phyloP scores from a whole-genome alignment of 176 grass and related monocot species.

The Triticum turgidum region DNA sequence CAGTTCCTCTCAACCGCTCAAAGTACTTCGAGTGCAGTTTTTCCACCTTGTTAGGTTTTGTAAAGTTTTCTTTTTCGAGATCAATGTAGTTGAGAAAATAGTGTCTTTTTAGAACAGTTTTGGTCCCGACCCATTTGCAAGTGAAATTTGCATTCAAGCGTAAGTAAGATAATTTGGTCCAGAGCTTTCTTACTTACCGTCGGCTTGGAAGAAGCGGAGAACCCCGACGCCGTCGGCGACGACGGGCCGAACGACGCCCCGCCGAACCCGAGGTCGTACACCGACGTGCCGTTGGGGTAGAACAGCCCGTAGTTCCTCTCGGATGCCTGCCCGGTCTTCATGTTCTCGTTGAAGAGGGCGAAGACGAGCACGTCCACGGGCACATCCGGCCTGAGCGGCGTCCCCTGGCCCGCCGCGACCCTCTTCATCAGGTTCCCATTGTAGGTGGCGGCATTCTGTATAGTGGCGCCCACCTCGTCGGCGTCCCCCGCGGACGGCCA shows the following conservation, averaged over 20 bases:
- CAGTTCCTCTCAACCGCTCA: neutral
- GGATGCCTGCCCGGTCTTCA: constrained; percentile 52
- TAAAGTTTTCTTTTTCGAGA: neutral
- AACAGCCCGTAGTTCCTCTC: constrained; percentile 85
- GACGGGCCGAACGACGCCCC: neutral
- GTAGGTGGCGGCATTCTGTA: constrained; percentile 62
- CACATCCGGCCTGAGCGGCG: constrained; percentile 59
- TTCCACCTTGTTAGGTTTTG: neutral
- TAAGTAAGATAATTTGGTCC: neutral
- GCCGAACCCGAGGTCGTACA: constrained; percentile 46
- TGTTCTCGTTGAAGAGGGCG: constrained; percentile 76
- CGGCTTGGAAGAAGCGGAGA: constrained; percentile 39
- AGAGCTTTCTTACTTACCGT: constrained; percentile 31
- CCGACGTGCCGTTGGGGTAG: constrained; percentile 66
- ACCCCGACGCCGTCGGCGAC: constrained; percentile 17
- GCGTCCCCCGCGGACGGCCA: constrained; percentile 75
- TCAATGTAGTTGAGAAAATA: neutral
- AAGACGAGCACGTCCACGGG: constrained; percentile 79
- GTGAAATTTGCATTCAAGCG: neutral
- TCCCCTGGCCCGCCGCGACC: constrained; percentile 56
- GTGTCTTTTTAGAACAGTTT: neutral
- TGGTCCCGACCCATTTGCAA: neutral
- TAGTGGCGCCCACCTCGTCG: constrained; percentile 62
- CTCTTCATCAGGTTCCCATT: constrained; percentile 74
- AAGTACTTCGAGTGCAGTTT: neutral